Percentiles rank a stretch among this genome's conserved stretches.
These are phyloP conservation scores for Colletotrichum sp. DNA, from an alignment of 2,329 filamentous ascomycete species.

Conservation along the genomic window DNA sequence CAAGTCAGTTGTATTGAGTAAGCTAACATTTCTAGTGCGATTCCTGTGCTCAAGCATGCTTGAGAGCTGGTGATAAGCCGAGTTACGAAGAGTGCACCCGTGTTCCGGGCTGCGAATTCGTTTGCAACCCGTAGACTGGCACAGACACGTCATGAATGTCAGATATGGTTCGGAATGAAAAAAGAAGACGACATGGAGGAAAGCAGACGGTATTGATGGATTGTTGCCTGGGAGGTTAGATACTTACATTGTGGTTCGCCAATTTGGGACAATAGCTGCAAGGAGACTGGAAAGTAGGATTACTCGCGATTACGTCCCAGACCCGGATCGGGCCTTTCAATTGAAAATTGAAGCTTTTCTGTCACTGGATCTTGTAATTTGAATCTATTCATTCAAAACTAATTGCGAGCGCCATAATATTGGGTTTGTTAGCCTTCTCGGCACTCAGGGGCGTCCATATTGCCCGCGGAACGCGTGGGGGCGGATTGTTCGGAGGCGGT, in stretches of 20 bases:
- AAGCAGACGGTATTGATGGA: neutral
- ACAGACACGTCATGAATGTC: neutral
- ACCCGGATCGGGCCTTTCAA: neutral
- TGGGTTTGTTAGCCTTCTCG: neutral
- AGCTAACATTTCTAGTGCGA: neutral
- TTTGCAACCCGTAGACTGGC: neutral
- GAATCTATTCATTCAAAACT: neutral
- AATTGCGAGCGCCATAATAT: neutral
- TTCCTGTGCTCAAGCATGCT: neutral
- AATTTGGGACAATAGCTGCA: neutral
- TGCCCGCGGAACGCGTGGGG: neutral
- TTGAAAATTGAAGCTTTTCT: accelerated
- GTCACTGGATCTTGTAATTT: neutral
- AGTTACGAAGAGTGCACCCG: neutral
- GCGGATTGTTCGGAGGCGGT: neutral
- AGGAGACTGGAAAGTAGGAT: neutral
- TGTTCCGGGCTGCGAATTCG: neutral
- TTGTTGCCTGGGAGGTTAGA: neutral
- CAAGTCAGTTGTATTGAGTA: neutral
- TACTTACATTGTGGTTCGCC: neutral
- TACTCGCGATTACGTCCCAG: neutral
- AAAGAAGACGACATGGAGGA: accelerated
- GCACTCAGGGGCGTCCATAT: neutral
- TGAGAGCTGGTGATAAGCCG: neutral
- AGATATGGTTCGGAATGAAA: neutral